Conservation (phyloP, 345 rosid genomes). For the Reutealis trisperma region DNA sequence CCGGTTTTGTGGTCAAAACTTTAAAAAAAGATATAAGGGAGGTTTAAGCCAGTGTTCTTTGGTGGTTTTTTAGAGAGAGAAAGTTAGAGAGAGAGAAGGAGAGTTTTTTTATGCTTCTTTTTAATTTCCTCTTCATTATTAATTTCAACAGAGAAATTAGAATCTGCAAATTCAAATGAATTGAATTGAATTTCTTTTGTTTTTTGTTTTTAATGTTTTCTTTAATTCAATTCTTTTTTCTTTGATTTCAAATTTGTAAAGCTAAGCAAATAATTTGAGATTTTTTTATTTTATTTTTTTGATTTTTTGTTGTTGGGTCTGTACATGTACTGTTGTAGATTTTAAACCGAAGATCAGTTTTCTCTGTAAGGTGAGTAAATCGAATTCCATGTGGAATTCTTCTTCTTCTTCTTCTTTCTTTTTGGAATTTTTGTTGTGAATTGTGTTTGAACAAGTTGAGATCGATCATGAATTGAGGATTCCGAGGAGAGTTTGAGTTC, state of each 20-base stretch:
- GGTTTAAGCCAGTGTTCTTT: slow-evolving; percentile 54
- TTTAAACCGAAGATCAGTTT: slow-evolving; percentile 5
- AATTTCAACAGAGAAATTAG: not conserved
- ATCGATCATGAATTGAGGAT: slow-evolving; percentile 14
- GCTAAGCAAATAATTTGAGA: not conserved
- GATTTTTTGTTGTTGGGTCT: not conserved
- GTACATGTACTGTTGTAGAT: not conserved
- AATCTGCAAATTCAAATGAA: not conserved
- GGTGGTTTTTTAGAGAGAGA: slow-evolving; percentile 30
- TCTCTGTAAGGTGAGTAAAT: slow-evolving; percentile 13
- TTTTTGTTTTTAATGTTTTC: not conserved
- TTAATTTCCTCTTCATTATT: not conserved
- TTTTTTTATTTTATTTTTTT: not conserved
- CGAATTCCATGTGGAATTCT: not conserved
- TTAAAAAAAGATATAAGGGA: slow-evolving; percentile 32
- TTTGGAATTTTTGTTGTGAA: slow-evolving; percentile 5
- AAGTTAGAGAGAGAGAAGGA: not conserved
- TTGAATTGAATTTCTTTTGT: not conserved
- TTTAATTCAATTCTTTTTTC: not conserved
- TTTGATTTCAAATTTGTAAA: not conserved
- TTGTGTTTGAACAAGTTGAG: slow-evolving; percentile 13
- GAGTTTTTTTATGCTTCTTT: slow-evolving; percentile 38
- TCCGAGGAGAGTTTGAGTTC: slow-evolving; percentile 14
- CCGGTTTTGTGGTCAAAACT: slow-evolving; percentile 46
- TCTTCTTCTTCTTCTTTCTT: not conserved